Conservation (phyloP, 805 yeast genomes). For the Metschnikowia corniflorae region DNA sequence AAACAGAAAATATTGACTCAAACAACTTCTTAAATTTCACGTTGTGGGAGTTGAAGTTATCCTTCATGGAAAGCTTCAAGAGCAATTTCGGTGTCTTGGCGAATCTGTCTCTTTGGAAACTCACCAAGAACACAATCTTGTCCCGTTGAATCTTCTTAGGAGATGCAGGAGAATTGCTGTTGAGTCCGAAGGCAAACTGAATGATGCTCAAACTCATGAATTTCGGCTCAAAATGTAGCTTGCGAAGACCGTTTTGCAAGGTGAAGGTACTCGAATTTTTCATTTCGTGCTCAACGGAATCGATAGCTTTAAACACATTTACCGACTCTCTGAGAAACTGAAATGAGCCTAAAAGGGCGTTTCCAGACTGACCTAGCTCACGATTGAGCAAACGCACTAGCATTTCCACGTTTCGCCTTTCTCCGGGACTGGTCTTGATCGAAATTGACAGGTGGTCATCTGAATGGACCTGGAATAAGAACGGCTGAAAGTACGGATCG, state of each 20-base stretch:
- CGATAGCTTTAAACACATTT: slow-evolving; percentile 27
- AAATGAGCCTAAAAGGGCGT: slow-evolving; percentile 30
- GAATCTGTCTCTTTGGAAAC: slow-evolving; percentile 31
- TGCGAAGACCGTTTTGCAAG: slow-evolving; percentile 30
- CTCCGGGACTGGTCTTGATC: slow-evolving; percentile 10
- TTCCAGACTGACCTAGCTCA: slow-evolving; percentile 13
- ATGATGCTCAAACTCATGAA: slow-evolving; percentile 28
- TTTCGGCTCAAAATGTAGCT: slow-evolving; percentile 31
- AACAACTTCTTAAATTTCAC: slow-evolving; percentile 37
- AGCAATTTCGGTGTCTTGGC: slow-evolving; percentile 20
- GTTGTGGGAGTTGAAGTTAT: slow-evolving; percentile 35
- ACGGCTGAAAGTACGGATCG: slow-evolving; percentile 21
- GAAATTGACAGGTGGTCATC: slow-evolving; percentile 3
- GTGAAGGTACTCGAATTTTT: slow-evolving; percentile 6
- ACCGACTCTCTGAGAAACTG: slow-evolving; percentile 31
- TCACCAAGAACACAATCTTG: slow-evolving; percentile 26
- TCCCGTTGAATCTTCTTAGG: slow-evolving; percentile 36
- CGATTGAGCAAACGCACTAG: slow-evolving; percentile 24
- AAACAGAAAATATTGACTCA: slow-evolving; percentile 22
- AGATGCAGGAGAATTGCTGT: slow-evolving; percentile 22
- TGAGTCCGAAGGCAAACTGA: slow-evolving; percentile 31
- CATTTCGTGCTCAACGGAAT: slow-evolving; percentile 14
- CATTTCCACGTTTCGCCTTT: slow-evolving; percentile 16
- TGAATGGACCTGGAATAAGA: slow-evolving; percentile 16
- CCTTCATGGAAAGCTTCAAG: slow-evolving; percentile 31